Conservation (phyloP, 768 basidiomycete species). For the Psilocybe cubensis region DNA sequence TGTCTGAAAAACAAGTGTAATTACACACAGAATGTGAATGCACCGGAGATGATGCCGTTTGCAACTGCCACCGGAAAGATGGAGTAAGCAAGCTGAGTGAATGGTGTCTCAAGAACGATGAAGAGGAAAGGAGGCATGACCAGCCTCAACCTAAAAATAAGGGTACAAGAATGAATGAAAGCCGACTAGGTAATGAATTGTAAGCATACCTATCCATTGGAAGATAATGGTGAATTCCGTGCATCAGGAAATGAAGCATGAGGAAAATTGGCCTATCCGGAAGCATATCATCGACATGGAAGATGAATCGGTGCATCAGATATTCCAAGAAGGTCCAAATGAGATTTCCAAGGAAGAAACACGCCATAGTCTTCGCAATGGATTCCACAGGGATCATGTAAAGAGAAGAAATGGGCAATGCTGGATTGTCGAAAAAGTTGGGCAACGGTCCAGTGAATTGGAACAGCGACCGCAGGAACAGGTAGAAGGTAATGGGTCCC, state of each 20-base stretch:
- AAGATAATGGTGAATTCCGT: conserved; percentile 97
- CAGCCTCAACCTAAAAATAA: conserved; percentile 67
- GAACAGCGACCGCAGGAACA: conserved; percentile 80
- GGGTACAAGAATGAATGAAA: background rate
- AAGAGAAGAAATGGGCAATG: conserved; percentile 54
- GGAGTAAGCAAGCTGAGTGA: conserved; percentile 81
- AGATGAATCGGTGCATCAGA: conserved; percentile 91
- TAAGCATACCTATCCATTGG: conserved; percentile 88
- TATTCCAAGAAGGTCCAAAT: conserved; percentile 97
- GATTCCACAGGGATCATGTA: conserved; percentile 52
- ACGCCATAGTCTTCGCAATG: conserved; percentile 57
- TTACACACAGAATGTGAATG: conserved; percentile 73
- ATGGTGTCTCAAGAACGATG: conserved; percentile 73
- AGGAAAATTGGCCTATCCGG: conserved; percentile 85
- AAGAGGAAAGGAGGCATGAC: conserved; percentile 97
- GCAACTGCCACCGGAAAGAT: conserved; percentile 86
- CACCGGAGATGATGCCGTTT: conserved; percentile 90
- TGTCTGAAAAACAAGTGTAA: background rate
- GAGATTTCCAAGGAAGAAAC: conserved; percentile 84
- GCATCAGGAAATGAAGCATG: conserved; percentile 88
- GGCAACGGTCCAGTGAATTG: conserved; percentile 81
- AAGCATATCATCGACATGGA: conserved; percentile 89
- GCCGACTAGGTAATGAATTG: conserved; percentile 2
- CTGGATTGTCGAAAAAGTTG: conserved; percentile 58
- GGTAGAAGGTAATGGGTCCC: conserved; percentile 82